Base-by-base conservation (phyloP, 441 rosid genomes). In the Raphanus hybrid region DNA sequence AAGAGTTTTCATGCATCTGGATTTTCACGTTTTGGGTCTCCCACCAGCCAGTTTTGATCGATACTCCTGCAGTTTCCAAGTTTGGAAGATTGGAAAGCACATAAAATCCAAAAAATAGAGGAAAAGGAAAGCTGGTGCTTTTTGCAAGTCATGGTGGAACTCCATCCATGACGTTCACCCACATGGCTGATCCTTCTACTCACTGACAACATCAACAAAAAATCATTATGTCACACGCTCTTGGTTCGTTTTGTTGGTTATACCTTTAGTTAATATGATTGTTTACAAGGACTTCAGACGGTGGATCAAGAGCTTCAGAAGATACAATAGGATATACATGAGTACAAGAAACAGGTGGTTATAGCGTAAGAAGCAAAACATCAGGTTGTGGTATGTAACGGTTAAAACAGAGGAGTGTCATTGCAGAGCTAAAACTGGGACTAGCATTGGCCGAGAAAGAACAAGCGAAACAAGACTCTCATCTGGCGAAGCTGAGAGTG, bases 391-490 rank as follows among this genome's bases (percentile, higher is more conserved):
- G 20, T 18, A 18, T 18, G 20, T 18, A 18, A 18, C 20, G 20
- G 20, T 1, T 18, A 18, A 18, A 18, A 18, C 20, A 18, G 20
- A 18, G 26, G 82, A 87, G 90, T 78, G 86, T 86, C 1, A 82
- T 90, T 0, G 92, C 90, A 77, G 93, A 88, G 75, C 87, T 92
- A 39, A 94, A 91, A 83, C 88, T 92, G 6, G 87, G 83, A 77
- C 84, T 92, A 57, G 93, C 91, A 70, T 87, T 89, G 82, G 95
- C 95, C 12, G 91, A 86, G 70, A 94, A 88, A 3, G 97, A 87
- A 45, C 97, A 94, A 71, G 98, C 98, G 8, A 89, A 83, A 77
- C 98, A 94, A 80, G 98, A 94, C 78, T 87, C 96, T 1, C 93
- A 91, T 66, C 93, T 94, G 23, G 98, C 48, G n/a, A 41, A 9